Conservation (phyloP, 371 early-diverging fungal species). For the Actinomortierella wolfii region DNA sequence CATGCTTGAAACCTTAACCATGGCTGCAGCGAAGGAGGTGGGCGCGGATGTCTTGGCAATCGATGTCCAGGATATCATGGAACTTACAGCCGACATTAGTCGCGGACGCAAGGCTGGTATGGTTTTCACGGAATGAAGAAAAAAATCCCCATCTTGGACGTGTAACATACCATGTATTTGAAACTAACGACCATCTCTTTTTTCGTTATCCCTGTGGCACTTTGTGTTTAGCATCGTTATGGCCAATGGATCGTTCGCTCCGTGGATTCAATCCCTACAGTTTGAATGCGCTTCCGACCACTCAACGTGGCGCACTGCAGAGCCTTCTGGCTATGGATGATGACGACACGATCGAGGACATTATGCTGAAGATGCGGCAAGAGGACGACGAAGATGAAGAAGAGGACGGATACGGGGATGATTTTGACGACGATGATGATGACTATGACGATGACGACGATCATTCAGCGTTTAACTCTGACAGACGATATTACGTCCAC, state of each 20-base stretch:
- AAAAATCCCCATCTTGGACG: neutral
- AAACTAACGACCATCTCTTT: too few species aligned
- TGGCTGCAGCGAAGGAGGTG: slow-evolving; percentile 44
- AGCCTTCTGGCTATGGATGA: neutral
- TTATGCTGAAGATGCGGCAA: too few species aligned
- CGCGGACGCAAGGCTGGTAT: slow-evolving; percentile 35
- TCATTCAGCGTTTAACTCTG: neutral
- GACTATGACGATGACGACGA: slow-evolving; percentile 19
- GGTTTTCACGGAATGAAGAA: neutral
- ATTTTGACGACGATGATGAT: slow-evolving; percentile 26
- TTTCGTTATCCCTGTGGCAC: too few species aligned
- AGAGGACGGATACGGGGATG: slow-evolving; percentile 18
- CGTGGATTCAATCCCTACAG: slow-evolving; percentile 39
- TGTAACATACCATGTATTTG: too few species aligned
- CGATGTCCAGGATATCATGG: slow-evolving; percentile 55
- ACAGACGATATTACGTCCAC: neutral
- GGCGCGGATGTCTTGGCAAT: slow-evolving; percentile 46
- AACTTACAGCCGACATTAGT: slow-evolving; percentile 49
- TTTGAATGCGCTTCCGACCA: neutral
- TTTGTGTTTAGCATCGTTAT: neutral
- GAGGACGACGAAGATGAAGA: too few species aligned
- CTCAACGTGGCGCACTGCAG: slow-evolving; percentile 9
- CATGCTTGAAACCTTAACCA: slow-evolving; percentile 41
- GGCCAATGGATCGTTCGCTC: slow-evolving; percentile 34
- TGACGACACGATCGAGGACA: too few species aligned